Base-by-base conservation (phyloP, 352 stramenopile species). In the Pythium phragmiticola region DNA sequence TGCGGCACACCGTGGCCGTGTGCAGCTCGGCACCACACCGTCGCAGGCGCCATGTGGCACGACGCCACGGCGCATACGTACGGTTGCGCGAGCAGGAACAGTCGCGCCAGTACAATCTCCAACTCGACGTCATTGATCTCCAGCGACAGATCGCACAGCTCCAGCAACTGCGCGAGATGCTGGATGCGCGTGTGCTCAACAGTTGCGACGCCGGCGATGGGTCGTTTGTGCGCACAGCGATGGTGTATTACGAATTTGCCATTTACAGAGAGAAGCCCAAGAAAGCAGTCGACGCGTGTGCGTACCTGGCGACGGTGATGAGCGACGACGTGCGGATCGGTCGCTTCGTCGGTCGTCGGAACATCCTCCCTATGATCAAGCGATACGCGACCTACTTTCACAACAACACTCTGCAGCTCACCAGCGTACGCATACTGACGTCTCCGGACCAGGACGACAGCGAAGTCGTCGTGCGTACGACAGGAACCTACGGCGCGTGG, bases 41-140 rank as follows among this genome's bases (percentile, higher is more conserved):
- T 21, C 55, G 43, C 19, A 53, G 61, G 6, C 61, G 61, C 0
- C 61, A 52, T 21, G 45, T 43, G 30, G 23, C n/a, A 4, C 61
- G 61, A 2, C 61, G 61, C 19, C 61, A 68, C 39, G 61, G 61
- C 41, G 62, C 62, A 0, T 69, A 64, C 55, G 62, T 63, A 45
- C 62, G 62, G 5, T n/a, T 55, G 39, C 62, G 62, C 36, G 62
- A 69, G 42, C 54, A 46, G 9, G 54, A 63, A 28, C 62, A 69
- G 33, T 59, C 45, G 23, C 36, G 37, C 8, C 48, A 60, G 28
- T 69, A 69, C 62, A 69, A 69, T 33, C 42, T 64, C 36, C 62
- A 33, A 30, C 62, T 69, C 23, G 62, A 69, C 42, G 7, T 59
- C 23, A 63, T 64, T 39, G 62, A 69, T 42, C 55, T 69, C 34